Percentiles rank a stretch among this genome's conserved stretches.
Conservation (phyloP, 2,329 filamentous ascomycete species). For the Aspergillus transmontanensis region DNA sequence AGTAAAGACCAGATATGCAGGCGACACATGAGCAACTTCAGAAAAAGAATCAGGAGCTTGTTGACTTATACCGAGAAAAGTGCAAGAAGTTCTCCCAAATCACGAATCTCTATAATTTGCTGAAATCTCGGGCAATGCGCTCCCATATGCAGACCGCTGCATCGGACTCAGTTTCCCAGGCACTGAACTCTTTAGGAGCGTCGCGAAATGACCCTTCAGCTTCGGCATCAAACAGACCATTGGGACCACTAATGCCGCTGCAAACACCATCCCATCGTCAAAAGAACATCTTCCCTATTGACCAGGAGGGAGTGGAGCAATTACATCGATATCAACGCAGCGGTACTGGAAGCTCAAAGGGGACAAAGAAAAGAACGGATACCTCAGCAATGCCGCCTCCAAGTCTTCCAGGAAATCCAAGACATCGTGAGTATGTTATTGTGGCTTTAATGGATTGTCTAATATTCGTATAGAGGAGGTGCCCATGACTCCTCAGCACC, state of each 20-base stretch:
- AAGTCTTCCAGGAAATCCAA: constrained; percentile 23
- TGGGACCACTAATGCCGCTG: constrained; percentile 21
- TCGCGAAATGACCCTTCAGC: constrained; percentile 20
- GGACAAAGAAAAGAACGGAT: constrained; percentile 25
- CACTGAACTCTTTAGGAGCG: constrained; percentile 41
- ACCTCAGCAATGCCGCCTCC: constrained; percentile 36
- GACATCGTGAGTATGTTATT: constrained; percentile 24
- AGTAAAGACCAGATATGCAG: constrained; percentile 53
- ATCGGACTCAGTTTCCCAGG: constrained; percentile 53
- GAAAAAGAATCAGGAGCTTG: constrained; percentile 72
- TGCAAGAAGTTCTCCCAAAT: constrained; percentile 68
- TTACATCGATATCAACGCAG: constrained; percentile 44
- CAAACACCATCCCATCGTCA: constrained; percentile 28
- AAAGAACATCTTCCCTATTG: constrained; percentile 23
- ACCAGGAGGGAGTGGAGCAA: constrained; percentile 36
- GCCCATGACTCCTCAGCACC: constrained; percentile 27
- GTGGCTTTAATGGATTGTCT: not conserved
- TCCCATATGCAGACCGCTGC: constrained; percentile 59
- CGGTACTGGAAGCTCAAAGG: constrained; percentile 41
- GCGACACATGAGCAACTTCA: constrained; percentile 65
- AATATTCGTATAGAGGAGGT: constrained; percentile 13
- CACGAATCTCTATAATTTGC: constrained; percentile 61
- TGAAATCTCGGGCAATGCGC: constrained; percentile 59
- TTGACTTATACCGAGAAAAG: constrained; percentile 69
- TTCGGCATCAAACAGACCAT: constrained; percentile 15